Percentiles rank a stretch among this genome's conserved stretches.
Conservation (phyloP, 2,329 filamentous ascomycete genomes). For the Aspergillus sp. region DNA sequence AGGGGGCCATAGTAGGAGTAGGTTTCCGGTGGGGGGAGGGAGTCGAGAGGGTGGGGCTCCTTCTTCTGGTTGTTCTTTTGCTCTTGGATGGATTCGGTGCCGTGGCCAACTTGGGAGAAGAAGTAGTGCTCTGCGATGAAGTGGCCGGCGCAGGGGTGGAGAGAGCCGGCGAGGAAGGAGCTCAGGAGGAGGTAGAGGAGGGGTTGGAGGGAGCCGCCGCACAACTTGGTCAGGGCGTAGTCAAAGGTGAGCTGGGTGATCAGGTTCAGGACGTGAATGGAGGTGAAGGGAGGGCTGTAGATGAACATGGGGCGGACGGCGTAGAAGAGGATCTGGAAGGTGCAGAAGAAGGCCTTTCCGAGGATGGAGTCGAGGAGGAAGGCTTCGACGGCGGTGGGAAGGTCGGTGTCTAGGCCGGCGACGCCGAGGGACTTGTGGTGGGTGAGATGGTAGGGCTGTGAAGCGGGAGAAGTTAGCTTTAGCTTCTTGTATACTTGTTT, state of each 20-base stretch:
- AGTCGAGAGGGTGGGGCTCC: conserved; percentile 57
- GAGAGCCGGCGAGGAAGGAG: conserved; percentile 87
- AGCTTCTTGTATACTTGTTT: not conserved
- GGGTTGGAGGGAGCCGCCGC: conserved; percentile 59
- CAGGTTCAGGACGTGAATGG: conserved; percentile 82
- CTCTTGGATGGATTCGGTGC: conserved; percentile 57
- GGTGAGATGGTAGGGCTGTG: conserved; percentile 89
- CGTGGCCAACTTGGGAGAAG: conserved; percentile 49
- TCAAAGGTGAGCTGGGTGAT: conserved; percentile 77
- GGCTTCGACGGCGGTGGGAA: conserved; percentile 88
- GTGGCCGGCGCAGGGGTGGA: conserved; percentile 93
- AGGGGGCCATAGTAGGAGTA: conserved; percentile 95
- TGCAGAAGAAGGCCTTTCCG: conserved; percentile 98
- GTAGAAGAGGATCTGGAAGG: conserved; percentile 99
- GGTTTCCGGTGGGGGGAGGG: conserved; percentile 79
- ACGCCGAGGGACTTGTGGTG: conserved; percentile 99
- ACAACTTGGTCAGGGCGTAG: conserved; percentile 62
- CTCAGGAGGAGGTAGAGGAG: conserved; percentile 83
- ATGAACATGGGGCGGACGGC: conserved; percentile 93
- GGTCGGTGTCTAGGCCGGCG: conserved; percentile 91
- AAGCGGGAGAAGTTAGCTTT: not conserved
- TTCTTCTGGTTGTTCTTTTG: conserved; percentile 32
- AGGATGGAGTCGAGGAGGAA: conserved; percentile 88
- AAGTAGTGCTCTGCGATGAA: conserved; percentile 99
- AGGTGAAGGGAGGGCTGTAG: conserved; percentile 84